These are phyloP conservation scores for Sarocladium brachiariae DNA, from an alignment of 2,329 filamentous ascomycete genomes.

Conservation along the genomic window DNA sequence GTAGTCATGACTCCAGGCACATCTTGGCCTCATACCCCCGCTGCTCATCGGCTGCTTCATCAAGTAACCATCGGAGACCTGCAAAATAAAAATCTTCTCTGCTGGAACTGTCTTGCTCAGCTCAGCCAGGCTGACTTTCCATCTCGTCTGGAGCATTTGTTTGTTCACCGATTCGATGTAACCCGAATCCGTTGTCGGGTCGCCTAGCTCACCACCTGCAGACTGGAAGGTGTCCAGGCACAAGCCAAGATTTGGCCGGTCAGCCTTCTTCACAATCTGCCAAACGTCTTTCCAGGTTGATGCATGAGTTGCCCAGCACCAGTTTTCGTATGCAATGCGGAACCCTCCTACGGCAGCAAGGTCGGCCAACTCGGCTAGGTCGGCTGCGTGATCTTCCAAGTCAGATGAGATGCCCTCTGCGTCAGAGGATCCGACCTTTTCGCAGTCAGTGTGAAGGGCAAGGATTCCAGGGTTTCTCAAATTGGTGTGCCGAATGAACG, in stretches of 20 bases:
- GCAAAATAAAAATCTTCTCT: constrained; percentile 67
- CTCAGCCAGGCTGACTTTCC: constrained; percentile 45
- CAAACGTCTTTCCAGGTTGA: constrained; percentile 63
- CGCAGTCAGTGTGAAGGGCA: not conserved
- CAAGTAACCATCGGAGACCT: constrained; percentile 69
- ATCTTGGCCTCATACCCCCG: constrained; percentile 47
- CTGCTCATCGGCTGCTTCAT: constrained; percentile 45
- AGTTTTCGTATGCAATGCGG: constrained; percentile 70
- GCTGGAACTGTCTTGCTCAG: constrained; percentile 51
- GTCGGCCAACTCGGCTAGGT: constrained; percentile 59
- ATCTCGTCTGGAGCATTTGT: constrained; percentile 42
- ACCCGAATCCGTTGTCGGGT: constrained; percentile 59
- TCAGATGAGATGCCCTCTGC: constrained; percentile 46
- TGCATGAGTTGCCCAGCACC: constrained; percentile 71
- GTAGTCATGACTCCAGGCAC: constrained; percentile 65
- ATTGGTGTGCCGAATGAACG: constrained; percentile 3
- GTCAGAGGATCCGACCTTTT: constrained; percentile 61
- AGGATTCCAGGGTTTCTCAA: not conserved
- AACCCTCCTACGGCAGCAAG: constrained; percentile 50
- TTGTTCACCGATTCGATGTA: constrained; percentile 38
- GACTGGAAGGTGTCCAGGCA: constrained; percentile 76
- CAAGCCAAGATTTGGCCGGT: constrained; percentile 61
- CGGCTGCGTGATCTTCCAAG: constrained; percentile 45
- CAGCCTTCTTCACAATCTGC: constrained; percentile 56
- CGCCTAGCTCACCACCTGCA: constrained; percentile 64